Evolutionary conservation across 1,284 basidiomycete genomes (phyloP), one percentile per base, ranked within the genome.

Genomic region (Moesziomyces sp.): DNA sequence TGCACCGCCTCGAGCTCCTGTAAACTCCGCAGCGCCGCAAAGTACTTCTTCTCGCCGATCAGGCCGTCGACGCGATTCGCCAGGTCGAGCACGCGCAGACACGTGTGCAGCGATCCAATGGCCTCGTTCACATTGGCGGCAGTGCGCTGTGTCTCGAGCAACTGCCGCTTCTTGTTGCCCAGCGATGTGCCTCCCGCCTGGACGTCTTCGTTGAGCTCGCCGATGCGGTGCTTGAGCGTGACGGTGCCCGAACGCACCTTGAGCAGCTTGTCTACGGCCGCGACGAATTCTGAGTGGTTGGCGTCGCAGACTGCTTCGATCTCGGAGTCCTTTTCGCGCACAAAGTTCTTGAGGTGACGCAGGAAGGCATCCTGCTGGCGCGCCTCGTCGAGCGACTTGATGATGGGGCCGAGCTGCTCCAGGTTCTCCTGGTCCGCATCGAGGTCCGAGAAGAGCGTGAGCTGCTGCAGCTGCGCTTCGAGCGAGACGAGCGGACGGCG

Each of bases 211-310:
- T 89, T 88, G 9, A 89, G 84, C 75, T 88, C 87, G n/a, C 86
- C 87, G 58, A 89, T 87, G 23, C 87, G 84, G 47, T 88, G 85
- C 51, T 86, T 85, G 14, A 89, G 80, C 47, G 87, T 86, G 1
- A 87, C 86, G 1, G 88, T 88, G 0, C 88, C 88, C 53, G 88
- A 93, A 79, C 97, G 92, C 82, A 99, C 94, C 50, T 92, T 93
- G 84, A 98, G 91, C 57, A 99, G 87, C 5, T 94, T 97, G 35
- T 94, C 94, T 10, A 98, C 94, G 9, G 95, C 97, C 23, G 91
- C 91, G 24, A 97, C 94, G 83, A 99, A 99, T 84, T 99, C 97
- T 86, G 96, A 93, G 84, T 99, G 97, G 85, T 98, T 98, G 77
- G 92, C 91, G 62, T 91, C 90, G 85, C 97, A 99, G 85, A 98